Evolutionary conservation across 345 rosid species (phyloP).

Genomic region (Melastoma malabathricum): DNA sequence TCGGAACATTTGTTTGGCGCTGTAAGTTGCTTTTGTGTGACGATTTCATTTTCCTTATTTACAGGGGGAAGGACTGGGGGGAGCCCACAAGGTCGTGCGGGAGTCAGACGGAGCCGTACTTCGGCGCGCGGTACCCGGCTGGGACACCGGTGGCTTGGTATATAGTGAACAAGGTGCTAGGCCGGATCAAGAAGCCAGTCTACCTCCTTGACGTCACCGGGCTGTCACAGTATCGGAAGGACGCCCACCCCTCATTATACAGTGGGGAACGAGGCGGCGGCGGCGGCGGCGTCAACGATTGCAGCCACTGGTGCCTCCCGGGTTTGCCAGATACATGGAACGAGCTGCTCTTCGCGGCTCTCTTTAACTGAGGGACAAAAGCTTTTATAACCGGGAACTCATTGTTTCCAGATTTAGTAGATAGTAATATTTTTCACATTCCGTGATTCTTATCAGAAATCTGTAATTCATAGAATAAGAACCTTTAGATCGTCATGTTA

Average conservation of each 20-base stretch:
- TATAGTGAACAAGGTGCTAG: constrained; percentile 56
- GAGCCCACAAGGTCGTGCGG: constrained; percentile 46
- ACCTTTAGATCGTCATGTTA: too few relatives aligned
- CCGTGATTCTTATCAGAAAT: too few relatives aligned
- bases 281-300: too few relatives aligned
- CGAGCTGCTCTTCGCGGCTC: constrained; percentile 45
- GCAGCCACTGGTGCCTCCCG: constrained; percentile 98
- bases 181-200: constrained; percentile 63
- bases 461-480: too few relatives aligned
- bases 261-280: constrained; percentile 22
- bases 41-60: too few relatives aligned
- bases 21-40: too few relatives aligned
- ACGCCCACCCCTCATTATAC: constrained; percentile 62
- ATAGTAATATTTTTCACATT: neutral
- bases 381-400: neutral
- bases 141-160: constrained; percentile 59
- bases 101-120: constrained; percentile 49
- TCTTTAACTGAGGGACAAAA: constrained; percentile 16
- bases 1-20: too few relatives aligned
- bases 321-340: constrained; percentile 97
- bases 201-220: constrained; percentile 53
- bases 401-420: neutral
- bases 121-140: constrained; percentile 52
- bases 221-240: constrained; percentile 45
- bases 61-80: constrained; percentile 76